Conservation (phyloP, 495 filamentous ascomycete genomes). For the Neurospora africana region DNA sequence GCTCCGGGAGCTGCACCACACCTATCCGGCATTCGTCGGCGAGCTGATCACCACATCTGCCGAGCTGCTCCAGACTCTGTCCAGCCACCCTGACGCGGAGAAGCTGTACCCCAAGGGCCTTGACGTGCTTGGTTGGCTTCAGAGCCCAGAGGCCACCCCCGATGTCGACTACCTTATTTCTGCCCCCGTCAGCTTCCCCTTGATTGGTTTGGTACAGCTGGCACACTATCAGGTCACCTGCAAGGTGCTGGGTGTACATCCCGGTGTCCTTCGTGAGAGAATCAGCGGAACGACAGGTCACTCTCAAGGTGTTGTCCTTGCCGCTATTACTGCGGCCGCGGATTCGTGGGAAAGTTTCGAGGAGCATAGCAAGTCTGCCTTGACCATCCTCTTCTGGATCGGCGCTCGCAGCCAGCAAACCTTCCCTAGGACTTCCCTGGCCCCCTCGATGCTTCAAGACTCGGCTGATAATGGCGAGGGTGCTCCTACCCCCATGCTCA, state of each 20-base stretch:
- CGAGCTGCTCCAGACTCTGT: slow-evolving; percentile 70
- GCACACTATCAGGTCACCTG: slow-evolving; percentile 91
- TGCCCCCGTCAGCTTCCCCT: slow-evolving; percentile 89
- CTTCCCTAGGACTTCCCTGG: slow-evolving; percentile 86
- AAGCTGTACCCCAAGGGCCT: slow-evolving; percentile 95
- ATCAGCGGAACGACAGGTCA: slow-evolving; percentile 87
- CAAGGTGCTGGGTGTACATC: slow-evolving; percentile 74
- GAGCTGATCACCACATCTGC: slow-evolving; percentile 71
- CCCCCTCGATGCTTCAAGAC: slow-evolving; percentile 87
- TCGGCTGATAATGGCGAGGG: slow-evolving; percentile 91
- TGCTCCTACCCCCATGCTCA: slow-evolving; percentile 90
- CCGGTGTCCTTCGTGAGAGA: slow-evolving; percentile 71
- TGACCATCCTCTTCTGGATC: slow-evolving; percentile 99
- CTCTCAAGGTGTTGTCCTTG: slow-evolving; percentile 90
- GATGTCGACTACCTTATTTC: slow-evolving; percentile 94
- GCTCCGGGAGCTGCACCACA: slow-evolving; percentile 77
- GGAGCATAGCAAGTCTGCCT: slow-evolving; percentile 59
- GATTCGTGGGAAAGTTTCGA: slow-evolving; percentile 85
- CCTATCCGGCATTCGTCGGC: slow-evolving; percentile 82
- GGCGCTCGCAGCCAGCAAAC: slow-evolving; percentile 96
- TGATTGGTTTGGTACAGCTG: slow-evolving; percentile 92
- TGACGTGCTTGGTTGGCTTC: slow-evolving; percentile 87
- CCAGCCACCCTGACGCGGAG: slow-evolving; percentile 73
- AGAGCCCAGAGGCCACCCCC: slow-evolving; percentile 74
- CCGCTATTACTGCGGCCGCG: slow-evolving; percentile 81